Conservation (phyloP, 1,284 basidiomycete genomes). For the Heterobasidion annosum region DNA sequence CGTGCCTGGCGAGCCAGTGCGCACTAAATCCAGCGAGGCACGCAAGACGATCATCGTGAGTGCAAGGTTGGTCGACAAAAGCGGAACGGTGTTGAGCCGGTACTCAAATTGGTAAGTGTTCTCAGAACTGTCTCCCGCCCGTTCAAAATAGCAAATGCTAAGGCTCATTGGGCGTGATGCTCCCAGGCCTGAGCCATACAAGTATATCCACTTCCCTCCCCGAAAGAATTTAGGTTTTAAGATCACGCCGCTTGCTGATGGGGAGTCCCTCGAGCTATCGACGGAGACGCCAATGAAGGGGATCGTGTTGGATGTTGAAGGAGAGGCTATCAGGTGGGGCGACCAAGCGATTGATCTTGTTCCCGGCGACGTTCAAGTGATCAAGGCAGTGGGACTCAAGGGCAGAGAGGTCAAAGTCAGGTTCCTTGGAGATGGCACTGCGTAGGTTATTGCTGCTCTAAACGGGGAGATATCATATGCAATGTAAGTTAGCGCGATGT, state of each 20-base stretch:
- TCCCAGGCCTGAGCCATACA: conserved; percentile 82
- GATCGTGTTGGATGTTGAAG: conserved; percentile 71
- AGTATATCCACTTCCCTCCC: conserved; percentile 77
- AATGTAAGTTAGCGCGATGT: not conserved
- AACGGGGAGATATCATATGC: not conserved
- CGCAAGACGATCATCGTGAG: conserved; percentile 69
- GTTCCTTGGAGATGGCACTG: conserved; percentile 68
- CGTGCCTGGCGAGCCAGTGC: conserved; percentile 60
- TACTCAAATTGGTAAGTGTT: conserved; percentile 68
- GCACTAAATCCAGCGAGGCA: conserved; percentile 57
- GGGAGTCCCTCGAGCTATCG: conserved; percentile 54
- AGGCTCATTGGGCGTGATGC: too few species aligned
- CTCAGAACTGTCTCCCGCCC: not conserved
- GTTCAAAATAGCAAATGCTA: not conserved
- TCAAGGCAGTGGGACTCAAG: conserved; percentile 56
- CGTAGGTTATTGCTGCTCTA: conserved; percentile 23
- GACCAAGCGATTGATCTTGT: conserved; percentile 86
- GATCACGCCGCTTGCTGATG: conserved; percentile 40
- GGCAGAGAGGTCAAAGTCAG: conserved; percentile 57
- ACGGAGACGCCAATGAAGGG: conserved; percentile 75
- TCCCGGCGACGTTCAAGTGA: conserved; percentile 69
- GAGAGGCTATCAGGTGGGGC: conserved; percentile 64
- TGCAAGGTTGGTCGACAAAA: conserved; percentile 55
- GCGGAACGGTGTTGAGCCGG: conserved; percentile 58
- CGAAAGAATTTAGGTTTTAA: conserved; percentile 47